phyloP scores from a whole-genome alignment of 2,329 filamentous ascomycete genomes.

The Scytalidium sp. region DNA sequence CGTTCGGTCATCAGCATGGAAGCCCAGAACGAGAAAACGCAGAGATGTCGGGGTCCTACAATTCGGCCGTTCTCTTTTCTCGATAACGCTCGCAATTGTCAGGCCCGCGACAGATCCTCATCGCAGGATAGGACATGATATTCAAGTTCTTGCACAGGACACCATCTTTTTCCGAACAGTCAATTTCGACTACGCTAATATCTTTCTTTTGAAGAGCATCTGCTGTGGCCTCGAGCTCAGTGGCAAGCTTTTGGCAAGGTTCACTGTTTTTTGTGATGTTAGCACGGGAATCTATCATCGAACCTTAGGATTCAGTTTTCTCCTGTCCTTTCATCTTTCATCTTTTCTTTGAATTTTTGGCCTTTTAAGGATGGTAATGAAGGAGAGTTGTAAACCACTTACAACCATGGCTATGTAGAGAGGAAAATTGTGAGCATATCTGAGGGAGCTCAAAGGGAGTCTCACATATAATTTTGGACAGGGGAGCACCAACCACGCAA shows the following conservation, averaged over 20 bases:
- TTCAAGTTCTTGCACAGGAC: slow-evolving; percentile 61
- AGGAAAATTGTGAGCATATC: not conserved
- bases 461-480: too few relatives aligned
- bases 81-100: slow-evolving; percentile 56
- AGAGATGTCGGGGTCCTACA: slow-evolving; percentile 10
- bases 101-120: slow-evolving; percentile 65
- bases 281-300: too few relatives aligned
- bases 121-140: slow-evolving; percentile 64
- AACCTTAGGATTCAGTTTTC: too few relatives aligned
- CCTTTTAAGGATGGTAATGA: not conserved
- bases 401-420: not conserved
- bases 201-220: slow-evolving; percentile 45
- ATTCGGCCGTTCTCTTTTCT: slow-evolving; percentile 55
- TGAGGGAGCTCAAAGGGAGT: not conserved
- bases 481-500: not conserved
- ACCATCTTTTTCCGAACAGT: slow-evolving; percentile 59
- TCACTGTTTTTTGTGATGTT: slow-evolving; percentile 1
- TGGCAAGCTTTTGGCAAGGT: slow-evolving; percentile 20
- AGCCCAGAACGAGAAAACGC: too few relatives aligned
- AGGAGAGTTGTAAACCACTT: not conserved
- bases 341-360: too few relatives aligned
- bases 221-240: slow-evolving; percentile 47
- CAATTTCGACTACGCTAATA: slow-evolving; percentile 46
- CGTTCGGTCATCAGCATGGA: too few relatives aligned
- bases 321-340: too few relatives aligned